Percentiles rank a stretch among this genome's conserved stretches.
Conservation (phyloP, 2,329 filamentous ascomycete species). For the Thermothelomyces thermophilus region DNA sequence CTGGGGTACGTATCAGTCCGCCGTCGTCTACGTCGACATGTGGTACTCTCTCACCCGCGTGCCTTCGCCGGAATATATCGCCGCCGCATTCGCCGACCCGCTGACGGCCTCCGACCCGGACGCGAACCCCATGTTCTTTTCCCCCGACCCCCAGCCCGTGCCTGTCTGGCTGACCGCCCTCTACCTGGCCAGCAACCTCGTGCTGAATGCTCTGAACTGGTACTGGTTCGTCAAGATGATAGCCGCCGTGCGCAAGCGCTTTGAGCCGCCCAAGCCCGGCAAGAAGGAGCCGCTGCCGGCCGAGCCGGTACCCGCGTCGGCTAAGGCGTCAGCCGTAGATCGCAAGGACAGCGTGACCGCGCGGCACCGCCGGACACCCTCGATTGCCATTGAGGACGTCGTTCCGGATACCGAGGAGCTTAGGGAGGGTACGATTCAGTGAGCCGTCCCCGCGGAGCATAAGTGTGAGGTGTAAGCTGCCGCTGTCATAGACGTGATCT, state of each 20-base stretch:
- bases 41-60: slow-evolving; percentile 48
- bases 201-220: slow-evolving; percentile 70
- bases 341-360: slow-evolving; percentile 2
- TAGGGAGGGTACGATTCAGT: slow-evolving; percentile 26
- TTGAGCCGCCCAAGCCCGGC: slow-evolving; percentile 44
- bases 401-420: slow-evolving; percentile 26
- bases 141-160: slow-evolving; percentile 43
- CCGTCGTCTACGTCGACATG: slow-evolving; percentile 64
- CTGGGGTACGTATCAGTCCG: slow-evolving; percentile 69
- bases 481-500: too few relatives aligned
- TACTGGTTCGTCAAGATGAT: slow-evolving; percentile 90
- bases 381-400: slow-evolving; percentile 23
- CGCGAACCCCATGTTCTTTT: slow-evolving; percentile 45
- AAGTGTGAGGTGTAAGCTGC: not conserved
- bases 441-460: not conserved
- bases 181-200: slow-evolving; percentile 65
- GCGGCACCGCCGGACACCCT: slow-evolving; percentile 15
- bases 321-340: slow-evolving; percentile 10
- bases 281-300: slow-evolving; percentile 26
- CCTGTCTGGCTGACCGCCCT: slow-evolving; percentile 63
- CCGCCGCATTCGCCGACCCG: slow-evolving; percentile 29
- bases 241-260: slow-evolving; percentile 67
- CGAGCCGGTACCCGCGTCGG: not conserved
- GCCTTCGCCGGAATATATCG: slow-evolving; percentile 30
- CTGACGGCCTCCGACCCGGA: slow-evolving; percentile 32